A percentile compares a stretch with the other conserved stretches of the same genome.
Evolutionary conservation across 305 asterid genomes (phyloP).

Genomic region (Rubia occidens): DNA sequence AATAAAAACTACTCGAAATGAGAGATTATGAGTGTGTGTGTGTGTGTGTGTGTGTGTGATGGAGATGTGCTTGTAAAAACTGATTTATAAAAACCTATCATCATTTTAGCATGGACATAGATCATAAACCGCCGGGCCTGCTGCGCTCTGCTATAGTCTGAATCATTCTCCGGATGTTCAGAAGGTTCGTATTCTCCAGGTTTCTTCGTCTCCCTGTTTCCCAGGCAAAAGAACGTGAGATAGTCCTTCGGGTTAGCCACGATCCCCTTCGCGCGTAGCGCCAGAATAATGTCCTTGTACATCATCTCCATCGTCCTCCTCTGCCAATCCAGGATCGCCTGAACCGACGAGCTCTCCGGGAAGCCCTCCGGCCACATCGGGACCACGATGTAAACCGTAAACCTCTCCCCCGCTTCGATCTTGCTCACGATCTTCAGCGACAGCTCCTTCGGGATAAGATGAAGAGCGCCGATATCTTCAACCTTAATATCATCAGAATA

Average conservation of each 20-base stretch:
- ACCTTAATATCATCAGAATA: slow-evolving; percentile 41
- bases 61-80: too few relatives aligned
- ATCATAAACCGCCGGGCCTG: slow-evolving; percentile 80
- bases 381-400: slow-evolving; percentile 56
- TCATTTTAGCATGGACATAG: slow-evolving; percentile 91
- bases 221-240: slow-evolving; percentile 72
- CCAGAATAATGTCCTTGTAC: slow-evolving; percentile 56
- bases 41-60: too few relatives aligned
- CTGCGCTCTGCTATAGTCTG: slow-evolving; percentile 61
- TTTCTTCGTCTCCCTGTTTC: slow-evolving; percentile 64
- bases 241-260: slow-evolving; percentile 68
- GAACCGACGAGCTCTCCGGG: slow-evolving; percentile 71
- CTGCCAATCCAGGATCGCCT: slow-evolving; percentile 89
- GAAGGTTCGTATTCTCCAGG: slow-evolving; percentile 68
- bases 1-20: too few relatives aligned
- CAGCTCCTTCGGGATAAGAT: slow-evolving; percentile 75
- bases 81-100: slow-evolving; percentile 39
- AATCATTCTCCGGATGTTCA: slow-evolving; percentile 54
- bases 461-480: slow-evolving; percentile 66
- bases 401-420: slow-evolving; percentile 78
- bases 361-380: slow-evolving; percentile 98
- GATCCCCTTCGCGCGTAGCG: slow-evolving; percentile 58
- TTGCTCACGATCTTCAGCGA: slow-evolving; percentile 67
- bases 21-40: too few relatives aligned
- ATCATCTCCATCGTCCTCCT: slow-evolving; percentile 81